Evolutionary conservation across 306 rosid genomes (phyloP), one percentile per base, ranked within the genome.

Genomic region (Begonia loranthoides): DNA sequence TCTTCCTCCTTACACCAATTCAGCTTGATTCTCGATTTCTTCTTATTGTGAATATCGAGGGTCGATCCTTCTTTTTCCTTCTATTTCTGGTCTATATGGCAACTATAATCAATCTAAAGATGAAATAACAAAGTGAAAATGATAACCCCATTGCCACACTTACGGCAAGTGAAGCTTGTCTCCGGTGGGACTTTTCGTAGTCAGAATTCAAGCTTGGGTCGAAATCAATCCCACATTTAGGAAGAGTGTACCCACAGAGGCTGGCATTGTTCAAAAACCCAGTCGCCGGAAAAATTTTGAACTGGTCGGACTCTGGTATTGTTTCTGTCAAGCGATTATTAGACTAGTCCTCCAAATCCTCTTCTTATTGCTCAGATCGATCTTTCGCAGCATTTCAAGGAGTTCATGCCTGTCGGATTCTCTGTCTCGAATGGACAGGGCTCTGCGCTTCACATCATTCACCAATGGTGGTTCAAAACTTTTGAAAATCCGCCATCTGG

Each of bases 131-230:
- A 13, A 90, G 80, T 1, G 95, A 59, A 51, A 90, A 76, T 15
- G 86, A 57, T 63, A 90, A 66, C 41, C 99, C 99, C 94, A 86
- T 86, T 3, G 99, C 95, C 49, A 90, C 80, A 62, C 94, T 85
- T 33, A 86, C 88, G 0, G 57, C 95, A 53, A 90, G 77, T 41
- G 94, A 80, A 1, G 95, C 94, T 65, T 63, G 86, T 50, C 59
- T 69, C 63, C 76, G 53, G 57, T 77, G 87, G 63, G 92, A 76
- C 59, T 57, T 80, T 39, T 70, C 77, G 48, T 71, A 81, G 15
- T 64, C 77, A 3, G 59, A 49, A 64, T 54, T 41, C 0, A 50
- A 55, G 47, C 13, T 22, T 3, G 50, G 44, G 21, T 55, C 79
- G 0, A 65, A 5, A 38, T 53, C 74, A 0, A 52, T 0, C 17